Evolutionary conservation across 1,284 basidiomycete genomes (phyloP).

Genomic region (Cryptococcus floricola): DNA sequence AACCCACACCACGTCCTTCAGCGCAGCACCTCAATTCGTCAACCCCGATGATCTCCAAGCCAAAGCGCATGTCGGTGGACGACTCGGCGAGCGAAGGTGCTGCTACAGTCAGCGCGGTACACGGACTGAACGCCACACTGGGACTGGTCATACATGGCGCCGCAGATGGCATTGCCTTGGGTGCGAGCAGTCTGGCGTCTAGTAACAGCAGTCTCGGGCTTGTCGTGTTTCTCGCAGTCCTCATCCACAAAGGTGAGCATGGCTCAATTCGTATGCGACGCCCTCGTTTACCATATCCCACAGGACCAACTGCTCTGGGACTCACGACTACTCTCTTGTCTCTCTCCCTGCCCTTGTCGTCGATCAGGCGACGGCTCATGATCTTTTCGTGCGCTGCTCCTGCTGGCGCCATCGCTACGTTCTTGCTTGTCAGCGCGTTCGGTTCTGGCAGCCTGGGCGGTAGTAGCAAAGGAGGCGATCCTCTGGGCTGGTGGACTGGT

Average conservation of each 20-base stretch:
- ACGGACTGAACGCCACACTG: constrained; percentile 65
- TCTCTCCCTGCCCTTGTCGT: constrained; percentile 60
- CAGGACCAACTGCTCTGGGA: constrained; percentile 80
- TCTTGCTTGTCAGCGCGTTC: constrained; percentile 59
- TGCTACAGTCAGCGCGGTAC: constrained; percentile 11
- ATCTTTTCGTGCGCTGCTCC: constrained; percentile 78
- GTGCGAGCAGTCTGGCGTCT: constrained; percentile 55
- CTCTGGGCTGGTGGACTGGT: constrained; percentile 61
- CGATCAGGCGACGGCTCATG: constrained; percentile 70
- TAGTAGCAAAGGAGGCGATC: constrained; percentile 19
- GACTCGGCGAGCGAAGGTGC: constrained; percentile 14
- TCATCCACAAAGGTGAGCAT: constrained; percentile 76
- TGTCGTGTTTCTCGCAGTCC: constrained; percentile 79
- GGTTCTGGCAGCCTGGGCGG: constrained; percentile 33
- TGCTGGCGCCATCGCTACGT: constrained; percentile 66
- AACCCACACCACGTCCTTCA: constrained; percentile 11
- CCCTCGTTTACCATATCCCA: neutral
- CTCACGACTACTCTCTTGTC: constrained; percentile 75
- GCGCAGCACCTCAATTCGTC: constrained; percentile 29
- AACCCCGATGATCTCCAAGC: constrained; percentile 37
- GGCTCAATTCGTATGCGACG: neutral
- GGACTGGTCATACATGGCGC: constrained; percentile 81
- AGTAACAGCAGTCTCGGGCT: constrained; percentile 56
- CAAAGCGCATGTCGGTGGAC: constrained; percentile 26
- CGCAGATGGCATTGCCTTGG: constrained; percentile 85